These are phyloP conservation scores for Inonotus hispidus DNA, from an alignment of 1,284 basidiomycete species.

Conservation along the genomic window DNA sequence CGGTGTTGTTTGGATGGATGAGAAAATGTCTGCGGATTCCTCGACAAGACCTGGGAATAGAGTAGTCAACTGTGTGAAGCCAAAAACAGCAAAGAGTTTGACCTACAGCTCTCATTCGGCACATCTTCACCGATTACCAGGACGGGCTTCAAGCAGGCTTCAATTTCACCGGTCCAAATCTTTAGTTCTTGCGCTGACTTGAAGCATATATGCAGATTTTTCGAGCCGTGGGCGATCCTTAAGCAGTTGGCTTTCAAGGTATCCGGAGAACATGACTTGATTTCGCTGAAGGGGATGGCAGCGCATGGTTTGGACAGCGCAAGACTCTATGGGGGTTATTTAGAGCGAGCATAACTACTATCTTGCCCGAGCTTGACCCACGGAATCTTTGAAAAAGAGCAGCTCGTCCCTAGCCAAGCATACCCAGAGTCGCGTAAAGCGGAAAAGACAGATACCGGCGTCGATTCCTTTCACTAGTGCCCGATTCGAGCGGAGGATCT, in stretches of 20 bases:
- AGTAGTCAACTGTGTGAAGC: neutral
- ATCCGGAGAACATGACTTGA: neutral
- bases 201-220: slow-evolving; percentile 7
- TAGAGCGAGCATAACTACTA: neutral
- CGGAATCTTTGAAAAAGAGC: slow-evolving; percentile 15
- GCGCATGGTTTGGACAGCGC: slow-evolving; percentile 1
- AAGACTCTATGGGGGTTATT: neutral
- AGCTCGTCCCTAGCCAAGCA: slow-evolving; percentile 13
- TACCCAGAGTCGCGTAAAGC: slow-evolving; percentile 13
- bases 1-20: neutral
- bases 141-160: slow-evolving; percentile 5
- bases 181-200: slow-evolving; percentile 6
- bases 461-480: slow-evolving; percentile 11
- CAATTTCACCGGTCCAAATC: slow-evolving; percentile 8
- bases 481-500: slow-evolving; percentile 6
- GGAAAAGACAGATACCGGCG: neutral
- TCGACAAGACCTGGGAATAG: neutral
- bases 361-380: neutral
- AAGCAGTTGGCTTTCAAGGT: neutral
- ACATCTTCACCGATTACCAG: slow-evolving; percentile 11
- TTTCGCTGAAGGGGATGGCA: neutral
- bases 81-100: neutral
- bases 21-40: neutral
- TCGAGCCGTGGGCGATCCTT: neutral
- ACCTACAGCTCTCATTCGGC: neutral